Evolutionary conservation across 352 stramenopile species (phyloP).

Genomic region (Aphanomyces invadans): DNA sequence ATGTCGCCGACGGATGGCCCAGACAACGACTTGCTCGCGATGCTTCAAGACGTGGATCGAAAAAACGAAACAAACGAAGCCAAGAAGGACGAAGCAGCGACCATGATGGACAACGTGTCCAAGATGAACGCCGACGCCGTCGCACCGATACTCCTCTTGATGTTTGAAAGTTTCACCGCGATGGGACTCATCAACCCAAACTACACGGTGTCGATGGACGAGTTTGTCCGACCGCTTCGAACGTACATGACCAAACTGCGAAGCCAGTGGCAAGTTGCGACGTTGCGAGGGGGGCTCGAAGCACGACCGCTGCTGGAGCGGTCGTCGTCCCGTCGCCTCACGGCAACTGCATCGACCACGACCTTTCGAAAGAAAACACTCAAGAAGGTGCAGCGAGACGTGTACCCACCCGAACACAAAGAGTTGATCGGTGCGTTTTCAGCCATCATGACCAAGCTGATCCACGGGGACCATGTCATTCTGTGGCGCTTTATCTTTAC

Average conservation of each 20-base stretch:
- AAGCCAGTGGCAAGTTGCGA: constrained; percentile 5
- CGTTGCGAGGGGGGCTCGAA: neutral
- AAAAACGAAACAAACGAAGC: neutral
- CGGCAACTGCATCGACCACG: neutral
- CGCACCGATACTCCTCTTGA: neutral
- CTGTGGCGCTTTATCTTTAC: constrained; percentile 20
- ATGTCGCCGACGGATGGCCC: neutral
- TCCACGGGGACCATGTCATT: neutral
- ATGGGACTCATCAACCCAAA: neutral
- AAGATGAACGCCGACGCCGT: neutral
- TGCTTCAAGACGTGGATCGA: neutral
- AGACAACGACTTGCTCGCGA: neutral
- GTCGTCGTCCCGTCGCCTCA: neutral
- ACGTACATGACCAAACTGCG: neutral
- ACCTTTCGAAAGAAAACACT: neutral
- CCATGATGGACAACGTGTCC: neutral
- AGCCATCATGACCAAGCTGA: neutral
- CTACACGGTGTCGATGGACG: neutral
- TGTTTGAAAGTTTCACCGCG: neutral
- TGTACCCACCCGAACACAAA: neutral
- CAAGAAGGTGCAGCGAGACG: neutral
- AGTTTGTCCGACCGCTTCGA: neutral
- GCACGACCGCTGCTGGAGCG: neutral
- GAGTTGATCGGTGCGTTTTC: neutral
- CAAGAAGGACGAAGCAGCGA: too few species aligned